phyloP scores from a whole-genome alignment of 176 grass and related monocot genomes.

The Eleusine indica region DNA sequence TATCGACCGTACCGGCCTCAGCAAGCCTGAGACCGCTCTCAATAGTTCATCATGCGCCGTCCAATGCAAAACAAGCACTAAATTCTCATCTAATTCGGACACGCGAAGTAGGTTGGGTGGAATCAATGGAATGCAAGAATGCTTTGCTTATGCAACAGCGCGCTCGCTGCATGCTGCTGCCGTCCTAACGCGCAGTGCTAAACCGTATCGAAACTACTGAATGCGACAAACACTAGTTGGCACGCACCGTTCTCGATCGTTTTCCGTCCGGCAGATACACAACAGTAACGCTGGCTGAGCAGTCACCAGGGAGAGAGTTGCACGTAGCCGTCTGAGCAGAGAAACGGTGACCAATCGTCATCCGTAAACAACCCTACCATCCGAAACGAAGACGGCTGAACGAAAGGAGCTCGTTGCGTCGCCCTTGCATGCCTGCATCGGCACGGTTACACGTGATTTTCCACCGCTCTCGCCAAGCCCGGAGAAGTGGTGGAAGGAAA shows the following conservation, averaged over 20 bases:
- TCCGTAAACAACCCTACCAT: too few species aligned
- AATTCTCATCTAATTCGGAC: background rate
- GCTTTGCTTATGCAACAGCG: too few species aligned
- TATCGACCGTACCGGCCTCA: background rate
- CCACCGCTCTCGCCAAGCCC: background rate
- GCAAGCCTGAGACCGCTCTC: background rate
- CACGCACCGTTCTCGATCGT: constrained; percentile 5
- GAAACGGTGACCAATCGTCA: background rate
- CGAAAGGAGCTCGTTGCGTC: background rate
- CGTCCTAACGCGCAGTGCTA: too few species aligned
- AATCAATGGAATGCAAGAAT: background rate
- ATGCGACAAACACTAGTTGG: background rate
- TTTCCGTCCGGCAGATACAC: background rate
- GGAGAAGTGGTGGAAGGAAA: background rate
- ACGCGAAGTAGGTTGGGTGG: background rate
- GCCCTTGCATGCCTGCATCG: background rate
- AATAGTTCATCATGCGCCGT: background rate
- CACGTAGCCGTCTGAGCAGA: background rate
- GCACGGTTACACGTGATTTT: background rate
- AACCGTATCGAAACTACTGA: too few species aligned
- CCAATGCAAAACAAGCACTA: background rate
- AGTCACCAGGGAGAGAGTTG: background rate
- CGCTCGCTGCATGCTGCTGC: too few species aligned
- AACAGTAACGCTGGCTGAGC: background rate
- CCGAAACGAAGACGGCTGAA: background rate